A percentile compares a stretch with the other conserved stretches of the same genome.
These are phyloP conservation scores for Coix lacrymajobi DNA, from an alignment of 176 grass and related monocot genomes.

Conservation along the genomic window DNA sequence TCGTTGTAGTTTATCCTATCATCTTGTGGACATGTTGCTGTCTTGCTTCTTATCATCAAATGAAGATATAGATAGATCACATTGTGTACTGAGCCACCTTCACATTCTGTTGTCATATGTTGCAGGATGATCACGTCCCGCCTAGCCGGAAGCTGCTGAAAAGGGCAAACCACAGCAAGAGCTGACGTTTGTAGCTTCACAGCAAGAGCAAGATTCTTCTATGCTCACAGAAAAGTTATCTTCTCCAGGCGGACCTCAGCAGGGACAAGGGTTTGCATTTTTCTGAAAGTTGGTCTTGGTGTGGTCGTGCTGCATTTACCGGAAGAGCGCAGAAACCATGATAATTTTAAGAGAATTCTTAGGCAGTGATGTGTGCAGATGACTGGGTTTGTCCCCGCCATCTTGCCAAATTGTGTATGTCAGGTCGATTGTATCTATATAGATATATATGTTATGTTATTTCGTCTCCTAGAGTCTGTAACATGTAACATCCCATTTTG, in stretches of 20 bases:
- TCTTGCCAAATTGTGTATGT: neutral
- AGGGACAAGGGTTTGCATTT: neutral
- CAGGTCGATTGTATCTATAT: neutral
- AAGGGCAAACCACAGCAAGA: slow-evolving; percentile 67
- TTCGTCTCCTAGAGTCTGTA: neutral
- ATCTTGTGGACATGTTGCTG: neutral
- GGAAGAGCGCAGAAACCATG: neutral
- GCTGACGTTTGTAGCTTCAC: slow-evolving; percentile 23
- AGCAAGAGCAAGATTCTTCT: neutral
- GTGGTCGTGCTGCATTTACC: neutral
- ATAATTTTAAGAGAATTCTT: neutral
- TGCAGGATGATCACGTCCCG: slow-evolving; percentile 73
- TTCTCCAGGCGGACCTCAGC: neutral
- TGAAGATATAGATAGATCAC: neutral
- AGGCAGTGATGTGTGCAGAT: neutral
- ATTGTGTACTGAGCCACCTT: neutral
- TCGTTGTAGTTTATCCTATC: neutral
- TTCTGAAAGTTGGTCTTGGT: neutral
- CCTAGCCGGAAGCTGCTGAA: slow-evolving; percentile 64
- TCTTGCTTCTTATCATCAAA: neutral
- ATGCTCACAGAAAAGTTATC: neutral
- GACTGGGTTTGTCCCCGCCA: neutral
- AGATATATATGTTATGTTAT: neutral
- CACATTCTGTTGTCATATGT: neutral
- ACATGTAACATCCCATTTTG: neutral